Base-by-base conservation (phyloP, 176 grass and related monocot genomes). In the Oryza nivara region DNA sequence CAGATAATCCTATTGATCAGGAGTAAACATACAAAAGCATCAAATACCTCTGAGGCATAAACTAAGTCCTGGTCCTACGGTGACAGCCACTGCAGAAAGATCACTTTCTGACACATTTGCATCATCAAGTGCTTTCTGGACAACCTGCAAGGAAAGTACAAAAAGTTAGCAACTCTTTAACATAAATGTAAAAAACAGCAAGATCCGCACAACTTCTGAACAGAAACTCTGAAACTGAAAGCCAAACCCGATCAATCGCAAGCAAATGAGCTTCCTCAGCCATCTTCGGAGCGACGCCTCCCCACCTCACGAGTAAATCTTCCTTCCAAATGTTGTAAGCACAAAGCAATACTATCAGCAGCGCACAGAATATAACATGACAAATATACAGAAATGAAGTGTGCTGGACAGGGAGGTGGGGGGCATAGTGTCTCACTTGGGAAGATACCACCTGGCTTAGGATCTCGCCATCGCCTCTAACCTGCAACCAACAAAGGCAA, bases 241-340 rank as follows among this genome's bases (percentile, higher is more conserved):
- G 32, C 13, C 16, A 67, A 64, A 98, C 95, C 92, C 92, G 64
- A 82, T 95, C 92, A 70, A 98, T 98, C 43, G 85, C 95, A 84
- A 95, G 82, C 46, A 87, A 69, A 65, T 95, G 95, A 64, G 92
- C 95, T 95, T 98, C 95, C 80, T 95, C 92, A 1, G 95, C 95
- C 95, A 95, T 95, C 86, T 95, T 98, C 40, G 95, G 95, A 66
- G 95, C 75, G 48, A 98, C 92, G 69, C 95, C 95, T 2, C 95
- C 95, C 76, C 89, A 98, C 67, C 80, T 91, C 3, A 70, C 89
- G 82, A 98, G 96, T 82, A 98, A 90, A 93, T 95, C 96, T 86
- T 85, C 85, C 96, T 98, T 93, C 51, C 80, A 84, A 67, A 65
- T 12, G 76, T 72, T 72, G 54, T 12, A n/a, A 35, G 0, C 20